Conservation (phyloP, 2,329 filamentous ascomycete species). For the Aspergillus ochraceus region DNA sequence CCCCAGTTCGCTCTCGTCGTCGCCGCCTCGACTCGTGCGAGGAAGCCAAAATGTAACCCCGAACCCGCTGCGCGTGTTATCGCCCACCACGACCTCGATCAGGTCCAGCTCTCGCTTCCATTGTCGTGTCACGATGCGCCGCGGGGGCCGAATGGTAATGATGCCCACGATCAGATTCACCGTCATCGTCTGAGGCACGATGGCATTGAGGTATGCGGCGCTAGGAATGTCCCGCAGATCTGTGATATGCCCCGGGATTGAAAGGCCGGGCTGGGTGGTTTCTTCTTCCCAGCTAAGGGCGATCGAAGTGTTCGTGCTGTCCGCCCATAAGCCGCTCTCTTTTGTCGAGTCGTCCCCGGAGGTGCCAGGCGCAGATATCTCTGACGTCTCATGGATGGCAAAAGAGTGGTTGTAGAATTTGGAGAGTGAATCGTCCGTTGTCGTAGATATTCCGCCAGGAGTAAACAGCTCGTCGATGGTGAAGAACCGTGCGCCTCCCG, state of each 20-base stretch:
- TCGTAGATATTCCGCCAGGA: slow-evolving; percentile 10
- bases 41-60: slow-evolving; percentile 80
- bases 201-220: slow-evolving; percentile 63
- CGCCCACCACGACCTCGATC: slow-evolving; percentile 76
- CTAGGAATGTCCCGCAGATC: slow-evolving; percentile 70
- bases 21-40: slow-evolving; percentile 22
- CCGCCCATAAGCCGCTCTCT: slow-evolving; percentile 24
- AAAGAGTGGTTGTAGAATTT: slow-evolving; percentile 80
- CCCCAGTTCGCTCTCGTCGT: slow-evolving; percentile 35
- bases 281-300: slow-evolving; percentile 17
- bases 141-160: slow-evolving; percentile 67
- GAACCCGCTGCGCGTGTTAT: slow-evolving; percentile 81
- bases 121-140: slow-evolving; percentile 63
- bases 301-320: slow-evolving; percentile 21
- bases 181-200: slow-evolving; percentile 77
- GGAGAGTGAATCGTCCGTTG: slow-evolving; percentile 45
- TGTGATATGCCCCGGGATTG: slow-evolving; percentile 52
- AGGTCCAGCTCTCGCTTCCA: slow-evolving; percentile 60
- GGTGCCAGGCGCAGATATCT: slow-evolving; percentile 24
- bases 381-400: slow-evolving; percentile 62
- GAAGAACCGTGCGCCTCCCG: slow-evolving; percentile 28
- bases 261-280: slow-evolving; percentile 11
- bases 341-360: slow-evolving; percentile 22
- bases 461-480: slow-evolving; percentile 29
- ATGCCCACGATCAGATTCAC: slow-evolving; percentile 80